Conservation (phyloP, 1,139 yeast species). For the Entelexis paramagnoliae region DNA sequence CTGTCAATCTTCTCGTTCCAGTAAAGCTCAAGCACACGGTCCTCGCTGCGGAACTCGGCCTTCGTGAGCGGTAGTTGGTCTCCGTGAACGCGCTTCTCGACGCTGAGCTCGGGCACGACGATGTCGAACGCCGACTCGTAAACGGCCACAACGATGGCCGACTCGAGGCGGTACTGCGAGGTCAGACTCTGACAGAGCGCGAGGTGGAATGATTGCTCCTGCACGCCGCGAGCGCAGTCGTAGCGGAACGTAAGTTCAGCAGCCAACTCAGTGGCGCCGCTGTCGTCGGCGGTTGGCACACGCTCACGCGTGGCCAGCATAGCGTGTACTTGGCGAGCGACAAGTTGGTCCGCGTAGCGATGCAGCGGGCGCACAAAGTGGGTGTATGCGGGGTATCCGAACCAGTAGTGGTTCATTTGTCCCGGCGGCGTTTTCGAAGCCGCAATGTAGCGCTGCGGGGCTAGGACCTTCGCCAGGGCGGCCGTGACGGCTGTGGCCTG, state of each 20-base stretch:
- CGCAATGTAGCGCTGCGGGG: constrained; percentile 74
- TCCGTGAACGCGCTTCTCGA: constrained; percentile 95
- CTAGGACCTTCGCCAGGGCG: constrained; percentile 67
- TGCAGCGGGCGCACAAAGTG: constrained; percentile 91
- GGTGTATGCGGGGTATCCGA: constrained; percentile 75
- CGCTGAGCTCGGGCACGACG: constrained; percentile 86
- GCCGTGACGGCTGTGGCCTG: constrained; percentile 71
- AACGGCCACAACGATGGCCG: constrained; percentile 84
- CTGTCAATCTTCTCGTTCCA: constrained; percentile 92
- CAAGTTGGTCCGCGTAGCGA: constrained; percentile 85
- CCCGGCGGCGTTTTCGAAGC: constrained; percentile 85
- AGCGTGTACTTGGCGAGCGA: constrained; percentile 78
- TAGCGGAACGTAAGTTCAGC: constrained; percentile 87
- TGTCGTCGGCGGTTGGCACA: constrained; percentile 22
- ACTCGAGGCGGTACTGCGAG: constrained; percentile 61
- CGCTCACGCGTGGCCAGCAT: constrained; percentile 36
- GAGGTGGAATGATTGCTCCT: constrained; percentile 87
- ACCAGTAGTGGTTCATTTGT: constrained; percentile 59
- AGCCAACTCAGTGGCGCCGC: constrained; percentile 13
- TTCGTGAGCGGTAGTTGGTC: constrained; percentile 87
- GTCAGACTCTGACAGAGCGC: constrained; percentile 75
- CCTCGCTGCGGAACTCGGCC: constrained; percentile 75
- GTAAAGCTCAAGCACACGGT: constrained; percentile 63
- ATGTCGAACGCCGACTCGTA: constrained; percentile 96
- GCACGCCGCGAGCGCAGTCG: constrained; percentile 88